Conservation (phyloP, 345 rosid species). For the Arabis alpina region DNA sequence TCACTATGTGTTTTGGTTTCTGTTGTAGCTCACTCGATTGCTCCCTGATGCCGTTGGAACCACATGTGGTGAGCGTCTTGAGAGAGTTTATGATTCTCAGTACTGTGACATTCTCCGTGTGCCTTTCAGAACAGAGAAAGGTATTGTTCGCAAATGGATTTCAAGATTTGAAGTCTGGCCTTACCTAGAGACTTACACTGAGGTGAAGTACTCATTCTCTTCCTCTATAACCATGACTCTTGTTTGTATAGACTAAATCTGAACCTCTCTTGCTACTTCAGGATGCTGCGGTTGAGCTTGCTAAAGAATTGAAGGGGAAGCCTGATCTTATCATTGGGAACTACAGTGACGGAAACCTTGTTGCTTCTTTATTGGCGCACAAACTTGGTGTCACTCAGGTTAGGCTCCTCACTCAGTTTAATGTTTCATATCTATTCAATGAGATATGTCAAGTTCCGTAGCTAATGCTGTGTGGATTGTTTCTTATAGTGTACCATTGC, state of each 20-base stretch:
- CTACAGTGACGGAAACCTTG: conserved; percentile 96
- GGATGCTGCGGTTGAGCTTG: conserved; percentile 84
- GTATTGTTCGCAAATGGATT: conserved; percentile 85
- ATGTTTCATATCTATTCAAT: background rate
- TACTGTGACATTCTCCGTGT: conserved; percentile 85
- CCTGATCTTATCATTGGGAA: conserved; percentile 94
- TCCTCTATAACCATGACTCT: background rate
- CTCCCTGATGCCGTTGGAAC: conserved; percentile 95
- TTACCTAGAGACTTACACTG: conserved; percentile 83
- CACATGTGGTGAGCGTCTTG: conserved; percentile 90
- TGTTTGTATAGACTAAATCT: background rate
- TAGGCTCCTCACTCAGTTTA: conserved; percentile 16
- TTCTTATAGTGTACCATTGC: conserved; percentile 86
- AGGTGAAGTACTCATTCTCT: conserved; percentile 48
- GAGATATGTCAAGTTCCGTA: background rate
- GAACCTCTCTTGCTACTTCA: conserved; percentile 34
- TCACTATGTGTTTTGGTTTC: conserved; percentile 24
- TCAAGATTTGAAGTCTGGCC: conserved; percentile 99
- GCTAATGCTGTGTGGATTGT: conserved; percentile 1
- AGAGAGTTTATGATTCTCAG: conserved; percentile 78
- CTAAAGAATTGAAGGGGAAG: conserved; percentile 83
- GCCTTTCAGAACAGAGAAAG: conserved; percentile 83
- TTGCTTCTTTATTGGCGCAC: conserved; percentile 87
- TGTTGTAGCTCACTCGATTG: conserved; percentile 72
- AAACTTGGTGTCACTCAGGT: conserved; percentile 95